phyloP scores from a whole-genome alignment of 768 basidiomycete genomes.

The Lanmaoa rubissima region DNA sequence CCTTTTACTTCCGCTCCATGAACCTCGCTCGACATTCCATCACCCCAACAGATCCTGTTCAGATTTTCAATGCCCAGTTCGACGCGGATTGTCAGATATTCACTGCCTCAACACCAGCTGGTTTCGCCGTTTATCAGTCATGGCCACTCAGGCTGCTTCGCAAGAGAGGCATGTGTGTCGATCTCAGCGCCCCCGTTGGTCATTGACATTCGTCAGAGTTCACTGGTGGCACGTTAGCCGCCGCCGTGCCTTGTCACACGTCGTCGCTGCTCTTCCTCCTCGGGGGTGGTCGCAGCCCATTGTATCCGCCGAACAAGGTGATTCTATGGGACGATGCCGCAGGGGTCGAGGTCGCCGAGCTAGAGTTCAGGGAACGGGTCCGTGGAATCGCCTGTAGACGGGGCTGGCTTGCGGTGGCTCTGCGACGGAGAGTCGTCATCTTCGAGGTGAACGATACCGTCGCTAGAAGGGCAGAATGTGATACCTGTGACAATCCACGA shows the following conservation, averaged over 20 bases:
- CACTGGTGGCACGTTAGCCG: conserved; percentile 73
- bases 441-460: conserved; percentile 69
- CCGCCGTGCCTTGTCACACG: conserved; percentile 74
- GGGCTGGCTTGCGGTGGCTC: conserved; percentile 81
- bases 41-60: conserved; percentile 69
- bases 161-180: conserved; percentile 64
- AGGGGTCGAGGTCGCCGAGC: conserved; percentile 77
- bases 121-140: conserved; percentile 80
- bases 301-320: conserved; percentile 91
- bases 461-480: conserved; percentile 71
- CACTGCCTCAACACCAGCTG: conserved; percentile 73
- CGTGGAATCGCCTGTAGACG: conserved; percentile 77
- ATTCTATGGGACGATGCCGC: conserved; percentile 83
- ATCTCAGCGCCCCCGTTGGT: not conserved
- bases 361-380: conserved; percentile 85
- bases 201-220: conserved; percentile 52
- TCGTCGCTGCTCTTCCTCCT: conserved; percentile 83
- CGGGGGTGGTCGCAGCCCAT: conserved; percentile 84
- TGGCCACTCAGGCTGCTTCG: conserved; percentile 75
- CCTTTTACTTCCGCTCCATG: conserved; percentile 47
- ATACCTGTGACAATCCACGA: conserved; percentile 83
- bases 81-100: conserved; percentile 81
- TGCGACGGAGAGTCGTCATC: conserved; percentile 74
- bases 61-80: conserved; percentile 75
- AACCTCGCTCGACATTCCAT: conserved; percentile 86